Evolutionary conservation across 2,329 filamentous ascomycete species (phyloP), one percentile per base, ranked within the genome.

Genomic region (Aaosphaeria pasadenensis): DNA sequence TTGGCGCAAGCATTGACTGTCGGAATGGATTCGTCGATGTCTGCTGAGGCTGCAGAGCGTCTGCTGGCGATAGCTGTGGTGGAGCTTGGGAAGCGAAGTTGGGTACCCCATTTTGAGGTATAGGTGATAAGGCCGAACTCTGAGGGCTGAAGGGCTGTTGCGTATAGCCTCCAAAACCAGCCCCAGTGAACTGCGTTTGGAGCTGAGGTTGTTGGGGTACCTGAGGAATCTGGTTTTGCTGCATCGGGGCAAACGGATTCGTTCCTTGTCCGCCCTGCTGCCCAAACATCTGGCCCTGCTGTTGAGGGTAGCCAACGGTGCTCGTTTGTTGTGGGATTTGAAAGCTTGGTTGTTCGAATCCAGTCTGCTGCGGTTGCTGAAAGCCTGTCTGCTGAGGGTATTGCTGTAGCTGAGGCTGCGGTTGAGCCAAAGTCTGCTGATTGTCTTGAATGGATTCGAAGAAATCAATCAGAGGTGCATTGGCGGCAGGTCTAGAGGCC

Each of bases 201-300:
- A 85, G 59, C 32, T 77, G 77, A 38, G 64, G 56, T 70, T 32
- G 58, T n/a, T 36, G 33, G n/a, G n/a, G 9, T 63, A 42, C 49
- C 42, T 57, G 58, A 28, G 66, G 33, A 9, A n/a, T 64, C 36
- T 49, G 48, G n/a, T 45, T 50, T 41, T 60, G 64, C 95, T 96
- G 5, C 90, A 91, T 63, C 87, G 92, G 69, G 96, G 96, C 72
- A 95, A 96, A 74, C 92, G 94, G 64, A 95, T 97, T 52, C 95
- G 77, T 74, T 95, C 88, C 30, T 86, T 84, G 57, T 82, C 85
- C 30, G 28, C 56, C 54, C 40, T 61, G 56, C 33, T 85, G 84
- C 2, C 81, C 84, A 69, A 87, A 90, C 33, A 67, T 46, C 39
- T 58, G 59, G 35, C 66, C 65, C 46, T 61, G 63, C 32, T 66